These are phyloP conservation scores for Ophiosphaerella herpotricha DNA, from an alignment of 2,329 filamentous ascomycete species.

Conservation along the genomic window DNA sequence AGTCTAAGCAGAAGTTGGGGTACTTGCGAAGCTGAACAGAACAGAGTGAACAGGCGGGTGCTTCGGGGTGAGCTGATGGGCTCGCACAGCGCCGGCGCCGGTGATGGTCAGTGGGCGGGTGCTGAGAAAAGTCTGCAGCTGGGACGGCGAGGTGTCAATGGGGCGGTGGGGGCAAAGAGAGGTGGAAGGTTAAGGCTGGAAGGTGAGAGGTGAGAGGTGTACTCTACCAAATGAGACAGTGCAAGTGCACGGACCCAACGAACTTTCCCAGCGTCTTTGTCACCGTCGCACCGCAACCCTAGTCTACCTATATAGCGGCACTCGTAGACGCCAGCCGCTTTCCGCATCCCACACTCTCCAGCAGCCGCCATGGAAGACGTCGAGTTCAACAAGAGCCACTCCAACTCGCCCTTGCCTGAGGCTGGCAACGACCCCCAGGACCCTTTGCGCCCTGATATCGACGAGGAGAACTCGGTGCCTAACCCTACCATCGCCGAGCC, in stretches of 20 bases:
- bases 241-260: background rate
- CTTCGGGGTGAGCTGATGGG: background rate
- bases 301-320: no score
- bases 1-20: background rate
- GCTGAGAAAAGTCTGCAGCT: conserved; percentile 4
- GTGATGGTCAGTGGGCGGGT: conserved; percentile 1
- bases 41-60: conserved; percentile 7
- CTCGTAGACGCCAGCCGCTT: background rate
- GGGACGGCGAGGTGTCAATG: conserved; percentile 8
- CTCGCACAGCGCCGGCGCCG: background rate
- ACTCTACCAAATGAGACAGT: no score
- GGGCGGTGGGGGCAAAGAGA: background rate
- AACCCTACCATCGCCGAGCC: conserved; percentile 51
- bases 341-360: background rate
- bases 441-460: conserved; percentile 52
- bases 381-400: conserved; percentile 45
- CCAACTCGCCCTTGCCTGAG: conserved; percentile 50
- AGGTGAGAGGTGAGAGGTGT: no score
- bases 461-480: conserved; percentile 54
- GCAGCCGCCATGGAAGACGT: conserved; percentile 48
- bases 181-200: background rate
- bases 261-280: no score
- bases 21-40: conserved; percentile 9
- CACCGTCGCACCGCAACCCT: no score
- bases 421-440: conserved; percentile 54